Conservation (phyloP, 257 asterid species). For the Ophiorrhiza pumila region DNA sequence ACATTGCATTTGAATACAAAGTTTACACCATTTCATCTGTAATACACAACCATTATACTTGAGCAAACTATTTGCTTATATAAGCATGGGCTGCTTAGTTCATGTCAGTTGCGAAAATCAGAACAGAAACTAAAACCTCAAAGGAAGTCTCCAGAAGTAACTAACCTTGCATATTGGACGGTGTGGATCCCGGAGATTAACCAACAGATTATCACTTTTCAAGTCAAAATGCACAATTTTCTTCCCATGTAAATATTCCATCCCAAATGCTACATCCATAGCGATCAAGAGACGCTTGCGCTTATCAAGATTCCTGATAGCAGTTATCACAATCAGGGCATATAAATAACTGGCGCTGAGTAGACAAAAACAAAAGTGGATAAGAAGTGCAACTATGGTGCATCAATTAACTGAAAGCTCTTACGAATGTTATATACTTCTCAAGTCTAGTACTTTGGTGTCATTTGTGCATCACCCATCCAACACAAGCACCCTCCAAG, state of each 20-base stretch:
- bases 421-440: neutral
- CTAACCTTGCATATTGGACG: slow-evolving; percentile 99
- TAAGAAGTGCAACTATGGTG: neutral
- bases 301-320: slow-evolving; percentile 74
- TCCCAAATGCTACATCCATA: slow-evolving; percentile 98
- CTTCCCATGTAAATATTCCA: slow-evolving; percentile 97
- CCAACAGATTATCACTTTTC: slow-evolving; percentile 96
- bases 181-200: slow-evolving; percentile 97
- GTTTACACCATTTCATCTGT: too few species aligned
- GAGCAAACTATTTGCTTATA: neutral
- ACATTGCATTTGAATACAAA: too few species aligned
- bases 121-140: neutral
- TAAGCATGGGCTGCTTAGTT: neutral
- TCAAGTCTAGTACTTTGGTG: neutral
- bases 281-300: slow-evolving; percentile 87
- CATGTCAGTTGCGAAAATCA: neutral
- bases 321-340: slow-evolving; percentile 1
- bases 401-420: neutral
- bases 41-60: neutral
- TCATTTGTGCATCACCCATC: neutral
- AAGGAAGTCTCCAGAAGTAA: slow-evolving; percentile 1
- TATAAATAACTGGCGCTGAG: neutral
- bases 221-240: slow-evolving; percentile 95
- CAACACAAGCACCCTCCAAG: neutral
- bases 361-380: neutral